These are phyloP conservation scores for Rhynchospora tenuis DNA, from an alignment of 176 grass and related monocot species.

Conservation along the genomic window DNA sequence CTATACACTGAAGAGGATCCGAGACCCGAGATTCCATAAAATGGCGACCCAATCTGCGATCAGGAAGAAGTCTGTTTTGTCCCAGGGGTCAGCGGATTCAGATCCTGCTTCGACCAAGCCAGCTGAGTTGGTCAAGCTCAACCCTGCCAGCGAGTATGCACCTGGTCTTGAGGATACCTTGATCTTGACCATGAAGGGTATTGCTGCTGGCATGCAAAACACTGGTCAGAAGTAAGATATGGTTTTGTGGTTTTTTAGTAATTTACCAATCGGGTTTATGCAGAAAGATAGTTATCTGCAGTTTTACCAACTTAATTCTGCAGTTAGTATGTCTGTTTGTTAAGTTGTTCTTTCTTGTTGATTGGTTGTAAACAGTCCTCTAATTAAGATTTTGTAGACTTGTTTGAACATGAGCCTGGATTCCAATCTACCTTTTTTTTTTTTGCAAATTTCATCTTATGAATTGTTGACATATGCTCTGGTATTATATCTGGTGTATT, in stretches of 20 bases:
- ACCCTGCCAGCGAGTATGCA: conserved; percentile 49
- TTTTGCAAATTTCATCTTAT: background rate
- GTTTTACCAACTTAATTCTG: too few relatives aligned
- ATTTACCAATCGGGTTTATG: background rate
- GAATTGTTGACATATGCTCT: background rate
- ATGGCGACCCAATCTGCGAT: background rate
- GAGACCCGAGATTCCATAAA: conserved; percentile 39
- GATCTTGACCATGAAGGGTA: conserved; percentile 87
- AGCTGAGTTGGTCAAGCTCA: conserved; percentile 45
- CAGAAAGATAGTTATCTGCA: background rate
- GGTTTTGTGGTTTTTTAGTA: background rate
- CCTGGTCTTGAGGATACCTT: conserved; percentile 66
- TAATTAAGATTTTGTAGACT: background rate
- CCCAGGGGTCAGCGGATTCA: conserved; percentile 27
- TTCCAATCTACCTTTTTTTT: background rate
- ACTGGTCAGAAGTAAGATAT: conserved; percentile 39
- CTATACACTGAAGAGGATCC: conserved; percentile 53
- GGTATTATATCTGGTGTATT: background rate
- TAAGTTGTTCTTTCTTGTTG: background rate
- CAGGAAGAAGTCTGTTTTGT: conserved; percentile 34
- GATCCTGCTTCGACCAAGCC: conserved; percentile 24
- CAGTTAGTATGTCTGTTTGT: background rate
- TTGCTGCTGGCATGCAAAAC: conserved; percentile 83
- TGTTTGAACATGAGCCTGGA: background rate
- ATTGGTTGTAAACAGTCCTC: background rate